Conservation (phyloP, 306 rosid genomes). For the Cyamopsis tetragonoloba region DNA sequence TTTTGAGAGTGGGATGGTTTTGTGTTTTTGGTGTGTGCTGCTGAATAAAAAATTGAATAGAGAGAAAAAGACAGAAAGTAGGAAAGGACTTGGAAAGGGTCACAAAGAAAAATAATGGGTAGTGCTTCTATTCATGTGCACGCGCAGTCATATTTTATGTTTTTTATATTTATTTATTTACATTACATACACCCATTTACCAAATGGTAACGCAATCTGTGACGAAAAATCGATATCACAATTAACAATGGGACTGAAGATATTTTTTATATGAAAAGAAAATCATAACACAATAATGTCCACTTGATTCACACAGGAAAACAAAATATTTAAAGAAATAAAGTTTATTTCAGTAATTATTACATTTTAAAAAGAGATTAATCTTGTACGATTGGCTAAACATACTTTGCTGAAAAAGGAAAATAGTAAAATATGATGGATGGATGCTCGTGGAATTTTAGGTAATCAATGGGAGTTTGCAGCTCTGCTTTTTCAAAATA, state of each 20-base stretch:
- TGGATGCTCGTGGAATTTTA: slow-evolving; percentile 23
- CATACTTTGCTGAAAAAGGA: no score
- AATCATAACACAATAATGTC: no score
- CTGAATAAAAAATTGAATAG: neutral
- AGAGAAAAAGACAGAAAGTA: neutral
- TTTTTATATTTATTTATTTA: neutral
- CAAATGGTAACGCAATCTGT: slow-evolving; percentile 14
- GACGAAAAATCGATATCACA: no score
- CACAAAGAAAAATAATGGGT: neutral
- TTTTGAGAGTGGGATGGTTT: neutral
- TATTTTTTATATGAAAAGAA: no score
- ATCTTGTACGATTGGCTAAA: no score
- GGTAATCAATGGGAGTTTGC: slow-evolving; percentile 8
- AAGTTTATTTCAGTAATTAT: no score
- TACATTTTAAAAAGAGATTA: no score
- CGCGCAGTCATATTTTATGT: slow-evolving; percentile 4
- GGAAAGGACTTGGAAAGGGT: slow-evolving; percentile 25
- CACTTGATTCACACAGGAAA: no score
- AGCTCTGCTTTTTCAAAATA: neutral
- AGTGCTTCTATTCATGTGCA: slow-evolving; percentile 22
- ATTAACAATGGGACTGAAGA: no score
- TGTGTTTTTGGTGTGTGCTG: neutral
- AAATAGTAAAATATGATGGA: no score
- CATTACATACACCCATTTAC: neutral
- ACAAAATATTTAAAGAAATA: no score